Base-by-base conservation (phyloP, 148 eudicot species). In the Spergularia marina region DNA sequence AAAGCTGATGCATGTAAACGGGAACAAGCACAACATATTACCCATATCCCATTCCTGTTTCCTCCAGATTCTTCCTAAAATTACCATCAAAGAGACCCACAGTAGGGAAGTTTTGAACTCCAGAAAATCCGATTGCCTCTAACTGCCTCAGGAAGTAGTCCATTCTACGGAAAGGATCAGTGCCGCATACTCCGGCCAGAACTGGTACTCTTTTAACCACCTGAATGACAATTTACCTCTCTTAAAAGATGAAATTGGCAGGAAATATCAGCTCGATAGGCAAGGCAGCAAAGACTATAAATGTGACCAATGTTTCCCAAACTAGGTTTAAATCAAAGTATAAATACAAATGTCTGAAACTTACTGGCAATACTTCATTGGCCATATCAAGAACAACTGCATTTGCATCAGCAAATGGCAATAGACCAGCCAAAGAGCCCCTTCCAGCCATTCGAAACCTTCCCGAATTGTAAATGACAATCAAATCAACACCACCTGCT, bases 41-140 rank as follows among this genome's bases (percentile, higher is more conserved):
- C 98, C 92, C 81, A 72, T 95, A 95, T 78, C 99, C 99, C 99
- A 95, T 95, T 86, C 98, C 99, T 0, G 99, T 95, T 82, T 95
- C 99, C 83, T 95, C 98, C 41, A 95, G 86, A 82, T 95, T 95
- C 89, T 91, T 91, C 78, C 99, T 88, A 79, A 95, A 95, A 71
- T 89, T 92, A 74, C 99, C 99, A 81, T 95, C 99, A 74, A 89
- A 92, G 68, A 95, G 96, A 71, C 98, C 99, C 71, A 95, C 99
- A 61, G 99, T 95, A 5, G 99, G 99, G 82, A 92, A 95, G 81
- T 95, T 95, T 74, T 95, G 99, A 74, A 95, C 97, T 51, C 99
- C 99, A 53, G 76, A 78, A 69, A 90, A 92, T 71, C 99, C 99
- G 56, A 89, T 84, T 18, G 92, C 87, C 72, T 95, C 99, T 79